phyloP scores from a whole-genome alignment of 352 stramenopile species.

The Globisporangium uncinulatum region DNA sequence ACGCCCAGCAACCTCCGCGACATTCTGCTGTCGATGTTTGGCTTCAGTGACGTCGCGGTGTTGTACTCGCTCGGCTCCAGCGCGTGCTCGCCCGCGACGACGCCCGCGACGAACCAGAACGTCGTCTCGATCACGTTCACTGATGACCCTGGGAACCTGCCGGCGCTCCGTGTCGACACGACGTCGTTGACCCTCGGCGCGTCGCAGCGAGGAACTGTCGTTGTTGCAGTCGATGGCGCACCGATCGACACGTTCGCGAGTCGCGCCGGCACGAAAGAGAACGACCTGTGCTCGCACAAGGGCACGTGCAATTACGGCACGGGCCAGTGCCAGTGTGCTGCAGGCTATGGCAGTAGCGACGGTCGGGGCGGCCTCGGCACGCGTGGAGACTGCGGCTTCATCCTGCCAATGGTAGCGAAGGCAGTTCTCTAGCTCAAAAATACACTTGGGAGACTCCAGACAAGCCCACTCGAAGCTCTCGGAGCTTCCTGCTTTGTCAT shows the following conservation, averaged over 20 bases:
- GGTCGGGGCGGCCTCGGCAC: conserved; percentile 48
- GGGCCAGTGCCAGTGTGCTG: conserved; percentile 41
- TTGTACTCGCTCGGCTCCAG: conserved; percentile 29
- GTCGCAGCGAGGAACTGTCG: conserved; percentile 13
- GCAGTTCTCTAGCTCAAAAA: not conserved
- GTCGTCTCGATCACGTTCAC: conserved; percentile 52
- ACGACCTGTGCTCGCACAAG: conserved; percentile 81
- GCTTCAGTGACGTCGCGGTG: conserved; percentile 47
- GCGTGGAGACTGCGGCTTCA: conserved; percentile 59
- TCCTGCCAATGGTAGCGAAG: conserved; percentile 2
- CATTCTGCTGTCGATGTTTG: conserved; percentile 40
- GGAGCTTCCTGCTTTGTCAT: too few species aligned
- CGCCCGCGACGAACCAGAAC: conserved; percentile 21
- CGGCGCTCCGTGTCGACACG: conserved; percentile 29
- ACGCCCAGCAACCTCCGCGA: conserved; percentile 31
- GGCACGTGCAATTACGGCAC: conserved; percentile 73
- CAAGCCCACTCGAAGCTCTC: too few species aligned
- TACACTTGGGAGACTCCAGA: not conserved
- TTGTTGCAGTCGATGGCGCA: conserved; percentile 33
- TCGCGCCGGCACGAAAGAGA: conserved; percentile 86
- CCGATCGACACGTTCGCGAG: conserved; percentile 30
- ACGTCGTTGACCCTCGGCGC: conserved; percentile 22
- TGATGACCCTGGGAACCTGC: conserved; percentile 43
- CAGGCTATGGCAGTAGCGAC: conserved; percentile 55
- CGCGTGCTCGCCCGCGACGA: conserved; percentile 29